A percentile compares a stretch with the other conserved stretches of the same genome.
These are phyloP conservation scores for Aschersonia sp. DNA, from an alignment of 2,329 filamentous ascomycete species.

Conservation along the genomic window DNA sequence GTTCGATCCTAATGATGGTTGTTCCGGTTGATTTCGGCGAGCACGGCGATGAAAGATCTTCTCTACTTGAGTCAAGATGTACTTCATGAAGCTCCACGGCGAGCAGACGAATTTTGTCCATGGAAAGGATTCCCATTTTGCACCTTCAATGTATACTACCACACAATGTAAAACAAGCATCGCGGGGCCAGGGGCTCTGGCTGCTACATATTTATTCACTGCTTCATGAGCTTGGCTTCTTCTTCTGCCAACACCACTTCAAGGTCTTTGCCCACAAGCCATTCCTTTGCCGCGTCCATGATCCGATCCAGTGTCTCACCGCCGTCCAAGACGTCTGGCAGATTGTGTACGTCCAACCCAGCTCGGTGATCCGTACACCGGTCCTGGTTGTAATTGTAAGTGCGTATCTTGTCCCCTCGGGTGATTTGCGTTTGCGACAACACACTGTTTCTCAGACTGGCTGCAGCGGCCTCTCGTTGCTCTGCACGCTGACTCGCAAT, in stretches of 20 bases:
- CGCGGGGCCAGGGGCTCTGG: too few relatives aligned
- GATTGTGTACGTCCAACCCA: constrained; percentile 62
- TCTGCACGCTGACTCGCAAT: constrained; percentile 70
- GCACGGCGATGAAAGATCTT: too few relatives aligned
- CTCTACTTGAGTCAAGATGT: too few relatives aligned
- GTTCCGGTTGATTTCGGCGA: too few relatives aligned
- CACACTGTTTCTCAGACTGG: constrained; percentile 60
- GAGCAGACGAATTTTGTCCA: too few relatives aligned
- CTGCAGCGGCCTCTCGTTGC: constrained; percentile 67
- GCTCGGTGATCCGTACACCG: constrained; percentile 82
- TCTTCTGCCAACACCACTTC: constrained; percentile 54
- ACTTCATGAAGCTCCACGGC: too few relatives aligned
- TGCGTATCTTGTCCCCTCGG: constrained; percentile 83
- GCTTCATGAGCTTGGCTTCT: constrained; percentile 18
- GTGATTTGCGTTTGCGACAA: constrained; percentile 72
- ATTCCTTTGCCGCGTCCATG: constrained; percentile 63
- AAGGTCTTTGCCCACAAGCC: constrained; percentile 64
- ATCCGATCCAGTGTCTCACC: constrained; percentile 55
- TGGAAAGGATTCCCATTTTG: too few relatives aligned
- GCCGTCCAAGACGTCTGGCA: constrained; percentile 68
- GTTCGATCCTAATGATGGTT: too few relatives aligned
- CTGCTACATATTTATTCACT: not conserved
- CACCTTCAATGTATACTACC: too few relatives aligned
- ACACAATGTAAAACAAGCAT: too few relatives aligned
- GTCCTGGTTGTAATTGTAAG: constrained; percentile 67